These are phyloP conservation scores for Tetrapisispora taiwanensis DNA, from an alignment of 805 yeast genomes.

Conservation along the genomic window DNA sequence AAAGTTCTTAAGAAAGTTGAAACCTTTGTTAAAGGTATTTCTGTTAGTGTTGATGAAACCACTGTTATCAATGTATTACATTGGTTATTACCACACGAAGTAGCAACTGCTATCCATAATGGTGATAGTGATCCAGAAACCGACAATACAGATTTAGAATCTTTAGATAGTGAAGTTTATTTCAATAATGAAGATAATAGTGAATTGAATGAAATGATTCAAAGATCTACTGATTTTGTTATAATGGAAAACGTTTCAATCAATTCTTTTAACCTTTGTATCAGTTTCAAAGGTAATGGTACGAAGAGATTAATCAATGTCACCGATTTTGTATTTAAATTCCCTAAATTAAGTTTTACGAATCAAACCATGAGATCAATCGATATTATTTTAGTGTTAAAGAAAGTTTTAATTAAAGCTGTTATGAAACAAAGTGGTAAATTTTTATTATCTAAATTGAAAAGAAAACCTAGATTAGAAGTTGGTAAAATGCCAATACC, in stretches of 20 bases:
- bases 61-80: slow-evolving; percentile 53
- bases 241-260: slow-evolving; percentile 52
- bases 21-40: slow-evolving; percentile 53
- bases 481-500: background rate
- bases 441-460: slow-evolving; percentile 66
- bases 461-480: slow-evolving; percentile 11
- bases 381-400: slow-evolving; percentile 54
- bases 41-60: slow-evolving; percentile 60
- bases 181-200: slow-evolving; percentile 8
- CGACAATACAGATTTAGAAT: background rate
- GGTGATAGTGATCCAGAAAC: background rate
- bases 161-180: background rate
- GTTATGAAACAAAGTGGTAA: slow-evolving; percentile 62
- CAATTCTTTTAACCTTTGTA: slow-evolving; percentile 42
- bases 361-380: slow-evolving; percentile 63
- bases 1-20: slow-evolving; percentile 61
- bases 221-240: slow-evolving; percentile 62
- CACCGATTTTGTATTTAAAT: slow-evolving; percentile 52
- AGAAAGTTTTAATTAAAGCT: slow-evolving; percentile 51
- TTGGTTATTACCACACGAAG: slow-evolving; percentile 56
- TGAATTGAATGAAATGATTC: slow-evolving; percentile 55
- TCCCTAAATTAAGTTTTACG: slow-evolving; percentile 51
- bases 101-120: slow-evolving; percentile 7
- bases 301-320: slow-evolving; percentile 63
- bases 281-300: slow-evolving; percentile 73